Base-by-base conservation (phyloP, 306 rosid species). In the Malus orientalis region DNA sequence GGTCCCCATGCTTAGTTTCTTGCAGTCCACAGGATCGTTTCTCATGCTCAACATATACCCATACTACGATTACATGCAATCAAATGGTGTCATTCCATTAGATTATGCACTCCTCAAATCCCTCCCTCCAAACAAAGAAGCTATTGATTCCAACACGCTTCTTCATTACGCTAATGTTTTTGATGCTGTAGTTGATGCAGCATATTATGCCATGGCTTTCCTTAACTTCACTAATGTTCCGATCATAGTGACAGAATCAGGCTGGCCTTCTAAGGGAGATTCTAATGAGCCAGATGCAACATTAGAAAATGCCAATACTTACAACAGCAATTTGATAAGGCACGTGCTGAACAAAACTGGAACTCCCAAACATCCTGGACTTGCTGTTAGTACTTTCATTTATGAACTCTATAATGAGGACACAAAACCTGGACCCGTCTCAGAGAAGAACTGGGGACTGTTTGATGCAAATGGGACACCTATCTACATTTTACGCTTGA, bases 381-480 rank as follows among this genome's bases (percentile, higher is more conserved):
- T 87, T 29, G 87, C 88, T 64, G 91, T 89, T 67, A 89, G 91
- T 68, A 89, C 95, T 65, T 88, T 81, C 82, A 89, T 92, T 71
- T 92, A 92, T 13, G 96, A 92, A 84, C 91, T 92, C 76, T 92
- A 92, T 80, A 92, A 92, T 0, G 97, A 92, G 82, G 97, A 92
- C 29, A 71, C 7, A 32, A 92, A 92, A 75, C 15, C 89, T 0
- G 97, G 96, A 38, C 84, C 89, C 0, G 3, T 84, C 69, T 89
- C 96, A 1, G 97, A 92, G 87, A 92, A 88, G 83, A 92, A 92
- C 62, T 92, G 97, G 97, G 97, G 97, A 53, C 75, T 92, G 77
- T 92, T 92, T 45, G 85, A 88, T 73, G 81, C 89, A 10, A 77
- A 88, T 14, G 95, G 97, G 5, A 29, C 38, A 1, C 96, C 97